A percentile compares a stretch with the other conserved stretches of the same genome.
phyloP scores from a whole-genome alignment of 2,329 filamentous ascomycete genomes.

The Paecilomyces dactylethromorphus region DNA sequence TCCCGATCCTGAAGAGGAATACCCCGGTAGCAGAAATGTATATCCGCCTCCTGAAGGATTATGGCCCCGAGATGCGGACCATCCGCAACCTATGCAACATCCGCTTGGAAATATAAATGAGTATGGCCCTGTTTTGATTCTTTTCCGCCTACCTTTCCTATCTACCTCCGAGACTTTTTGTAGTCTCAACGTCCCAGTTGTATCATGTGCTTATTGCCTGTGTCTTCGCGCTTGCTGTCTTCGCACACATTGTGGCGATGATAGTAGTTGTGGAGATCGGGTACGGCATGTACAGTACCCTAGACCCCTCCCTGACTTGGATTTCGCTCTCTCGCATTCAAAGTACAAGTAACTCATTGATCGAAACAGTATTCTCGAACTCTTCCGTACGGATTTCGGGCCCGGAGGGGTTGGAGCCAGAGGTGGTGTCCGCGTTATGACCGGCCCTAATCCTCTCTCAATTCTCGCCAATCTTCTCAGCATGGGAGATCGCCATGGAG shows the following conservation, averaged over 20 bases:
- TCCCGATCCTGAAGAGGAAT: constrained; percentile 4
- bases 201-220: not conserved
- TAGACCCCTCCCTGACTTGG: not conserved
- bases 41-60: constrained; percentile 25
- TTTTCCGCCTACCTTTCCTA: not conserved
- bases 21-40: constrained; percentile 7
- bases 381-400: constrained; percentile 18
- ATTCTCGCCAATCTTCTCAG: constrained; percentile 38
- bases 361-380: constrained; percentile 18
- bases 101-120: constrained; percentile 43
- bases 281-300: not conserved
- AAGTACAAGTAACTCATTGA: not conserved
- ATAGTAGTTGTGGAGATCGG: not conserved
- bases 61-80: constrained; percentile 46
- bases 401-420: constrained; percentile 3
- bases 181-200: not conserved
- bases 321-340: not conserved
- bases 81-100: constrained; percentile 41
- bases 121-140: constrained; percentile 21
- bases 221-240: not conserved
- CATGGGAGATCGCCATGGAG: constrained; percentile 50
- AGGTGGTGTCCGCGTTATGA: constrained; percentile 15
- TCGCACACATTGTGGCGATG: not conserved
- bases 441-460: constrained; percentile 34
- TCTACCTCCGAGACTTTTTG: not conserved